Conservation (phyloP, 345 rosid species). For the Euphorbia peplus region DNA sequence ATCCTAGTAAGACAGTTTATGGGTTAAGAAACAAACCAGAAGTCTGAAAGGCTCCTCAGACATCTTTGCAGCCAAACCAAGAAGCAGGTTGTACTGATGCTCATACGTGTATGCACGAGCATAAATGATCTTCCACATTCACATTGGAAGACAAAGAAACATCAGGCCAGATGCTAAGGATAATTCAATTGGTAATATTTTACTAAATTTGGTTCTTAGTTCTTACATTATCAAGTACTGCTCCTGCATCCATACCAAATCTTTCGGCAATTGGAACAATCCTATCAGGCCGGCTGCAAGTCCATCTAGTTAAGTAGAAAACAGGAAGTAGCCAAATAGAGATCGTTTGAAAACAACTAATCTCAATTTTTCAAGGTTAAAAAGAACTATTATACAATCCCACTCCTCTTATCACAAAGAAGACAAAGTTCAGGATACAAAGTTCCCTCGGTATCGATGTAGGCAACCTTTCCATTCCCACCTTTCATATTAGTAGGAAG, state of each 20-base stretch:
- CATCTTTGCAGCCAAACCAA: constrained; percentile 94
- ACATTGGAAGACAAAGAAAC: constrained; percentile 24
- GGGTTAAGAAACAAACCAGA: constrained; percentile 42
- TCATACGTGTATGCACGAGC: constrained; percentile 90
- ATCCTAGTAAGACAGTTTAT: neutral
- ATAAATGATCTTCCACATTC: constrained; percentile 64
- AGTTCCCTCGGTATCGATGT: constrained; percentile 85
- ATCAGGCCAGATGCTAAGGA: constrained; percentile 5
- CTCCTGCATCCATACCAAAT: constrained; percentile 95
- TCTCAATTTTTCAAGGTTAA: neutral
- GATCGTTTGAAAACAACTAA: neutral
- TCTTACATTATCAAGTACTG: constrained; percentile 90
- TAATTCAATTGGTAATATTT: neutral
- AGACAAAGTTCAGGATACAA: constrained; percentile 53
- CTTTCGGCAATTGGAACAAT: constrained; percentile 92
- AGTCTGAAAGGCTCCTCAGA: constrained; percentile 83
- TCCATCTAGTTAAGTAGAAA: constrained; percentile 32
- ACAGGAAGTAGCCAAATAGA: constrained; percentile 5
- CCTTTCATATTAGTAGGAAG: constrained; percentile 83
- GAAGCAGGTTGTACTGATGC: constrained; percentile 84
- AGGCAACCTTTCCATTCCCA: constrained; percentile 94
- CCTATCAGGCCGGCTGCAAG: constrained; percentile 77
- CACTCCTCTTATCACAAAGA: constrained; percentile 1
- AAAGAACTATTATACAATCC: constrained; percentile 2
- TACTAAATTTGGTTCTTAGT: constrained; percentile 23